A percentile compares a stretch with the other conserved stretches of the same genome.
Evolutionary conservation across 2,329 filamentous ascomycete species (phyloP).

Genomic region (Diaporthe eres): DNA sequence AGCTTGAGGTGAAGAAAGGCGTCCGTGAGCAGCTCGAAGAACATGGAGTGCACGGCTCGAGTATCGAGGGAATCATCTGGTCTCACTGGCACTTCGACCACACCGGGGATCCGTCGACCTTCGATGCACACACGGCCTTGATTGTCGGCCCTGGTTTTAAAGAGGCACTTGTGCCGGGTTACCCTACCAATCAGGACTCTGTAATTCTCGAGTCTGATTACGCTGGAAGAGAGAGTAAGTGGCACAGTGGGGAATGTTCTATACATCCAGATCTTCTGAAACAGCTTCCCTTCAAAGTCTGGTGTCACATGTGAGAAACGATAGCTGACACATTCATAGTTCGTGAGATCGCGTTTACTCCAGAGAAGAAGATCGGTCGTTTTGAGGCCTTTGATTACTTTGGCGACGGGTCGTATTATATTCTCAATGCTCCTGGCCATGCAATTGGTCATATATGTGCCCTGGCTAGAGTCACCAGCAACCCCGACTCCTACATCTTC

Average conservation of each 20-base stretch:
- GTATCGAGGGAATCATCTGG: slow-evolving; percentile 47
- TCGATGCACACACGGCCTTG: slow-evolving; percentile 45
- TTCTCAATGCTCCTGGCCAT: slow-evolving; percentile 41
- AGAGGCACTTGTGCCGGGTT: slow-evolving; percentile 43
- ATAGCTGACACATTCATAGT: slow-evolving; percentile 33
- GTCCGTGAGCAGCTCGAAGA: slow-evolving; percentile 57
- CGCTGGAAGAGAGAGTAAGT: slow-evolving; percentile 42
- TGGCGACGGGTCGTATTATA: slow-evolving; percentile 38
- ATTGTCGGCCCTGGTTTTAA: slow-evolving; percentile 52
- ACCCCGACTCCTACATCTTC: slow-evolving; percentile 55
- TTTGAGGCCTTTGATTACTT: slow-evolving; percentile 41
- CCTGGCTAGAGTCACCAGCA: slow-evolving; percentile 54
- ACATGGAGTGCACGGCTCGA: slow-evolving; percentile 45
- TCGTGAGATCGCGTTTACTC: slow-evolving; percentile 46
- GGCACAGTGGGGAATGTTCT: too few relatives aligned
- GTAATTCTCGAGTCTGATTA: slow-evolving; percentile 47
- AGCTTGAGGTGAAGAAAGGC: slow-evolving; percentile 57
- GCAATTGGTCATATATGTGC: slow-evolving; percentile 46
- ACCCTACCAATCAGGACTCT: slow-evolving; percentile 42
- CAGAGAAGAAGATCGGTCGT: slow-evolving; percentile 44
- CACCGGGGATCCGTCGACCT: slow-evolving; percentile 47
- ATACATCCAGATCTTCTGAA: neutral
- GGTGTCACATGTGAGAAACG: too few relatives aligned
- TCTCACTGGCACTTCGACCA: slow-evolving; percentile 51
- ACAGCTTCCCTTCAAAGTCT: too few relatives aligned